Base-by-base conservation (phyloP, 805 yeast genomes). In the Ogataea corticis region DNA sequence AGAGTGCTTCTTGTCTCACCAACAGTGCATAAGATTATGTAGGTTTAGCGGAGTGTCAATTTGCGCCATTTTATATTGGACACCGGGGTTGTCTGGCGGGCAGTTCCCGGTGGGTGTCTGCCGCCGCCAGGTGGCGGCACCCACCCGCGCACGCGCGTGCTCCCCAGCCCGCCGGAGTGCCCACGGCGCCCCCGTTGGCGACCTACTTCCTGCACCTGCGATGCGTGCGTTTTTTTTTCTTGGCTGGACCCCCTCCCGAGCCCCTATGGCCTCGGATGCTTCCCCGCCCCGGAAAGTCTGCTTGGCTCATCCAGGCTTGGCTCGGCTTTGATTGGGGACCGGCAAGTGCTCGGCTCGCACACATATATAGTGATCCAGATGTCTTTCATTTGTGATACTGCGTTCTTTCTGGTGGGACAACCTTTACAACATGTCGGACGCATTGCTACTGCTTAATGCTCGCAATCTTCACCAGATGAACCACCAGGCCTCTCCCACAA, bases 381-480 rank as follows among this genome's bases (percentile, higher is more conserved):
- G 23, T n/a, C n/a, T n/a, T n/a, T n/a, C n/a, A n/a, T n/a, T n/a
- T n/a, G n/a, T n/a, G n/a, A n/a, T n/a, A n/a, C n/a, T n/a, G n/a
- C n/a, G n/a, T n/a, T n/a, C n/a, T n/a, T n/a, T n/a, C n/a, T n/a
- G n/a, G n/a, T n/a, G n/a, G n/a, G n/a, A n/a, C 25, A 9, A 21
- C 25, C 25, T 21, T 21, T 37, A 25, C 31, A 37, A 37, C 32
- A 37, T 37, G 40, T 37, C 40, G 2, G 40, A 33, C 17, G 32
- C 35, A 14, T 30, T 34, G 34, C 34, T 36, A 18, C 45, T 31
- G 41, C 37, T 23, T 10, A 31, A 33, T 36, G 39, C 37, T 14
- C 33, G 36, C 37, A 21, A 16, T 14, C 38, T 23, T 17, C 35
- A 41, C 42, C 48, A 44, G 35, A 39, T 39, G 44, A 44, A 33